Evolutionary conservation across 306 rosid species (phyloP).

Genomic region (Comarum palustre): DNA sequence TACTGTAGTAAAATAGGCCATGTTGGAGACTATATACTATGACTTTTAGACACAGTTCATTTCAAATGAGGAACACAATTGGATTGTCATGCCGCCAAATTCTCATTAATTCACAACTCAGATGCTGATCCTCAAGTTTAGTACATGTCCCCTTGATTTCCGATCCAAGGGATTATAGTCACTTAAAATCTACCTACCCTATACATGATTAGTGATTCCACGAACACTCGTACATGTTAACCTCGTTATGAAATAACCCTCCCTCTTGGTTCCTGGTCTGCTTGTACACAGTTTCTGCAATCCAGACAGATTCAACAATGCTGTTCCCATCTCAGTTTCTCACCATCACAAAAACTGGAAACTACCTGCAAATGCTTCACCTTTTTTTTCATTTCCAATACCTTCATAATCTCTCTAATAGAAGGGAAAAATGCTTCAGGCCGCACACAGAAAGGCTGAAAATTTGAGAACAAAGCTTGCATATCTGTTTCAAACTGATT

Average conservation of each 20-base stretch:
- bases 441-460: slow-evolving; percentile 63
- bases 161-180: not conserved
- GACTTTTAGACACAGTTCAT: no score
- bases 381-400: slow-evolving; percentile 46
- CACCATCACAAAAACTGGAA: not conserved
- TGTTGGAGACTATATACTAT: no score
- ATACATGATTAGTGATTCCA: not conserved
- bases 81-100: not conserved
- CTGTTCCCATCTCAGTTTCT: slow-evolving; percentile 17
- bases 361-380: slow-evolving; percentile 39
- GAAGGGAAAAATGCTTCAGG: slow-evolving; percentile 71
- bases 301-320: slow-evolving; percentile 33
- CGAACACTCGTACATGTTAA: not conserved
- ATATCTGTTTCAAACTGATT: slow-evolving; percentile 55
- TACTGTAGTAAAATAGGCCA: no score
- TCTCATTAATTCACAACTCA: no score
- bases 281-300: not conserved
- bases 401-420: slow-evolving; percentile 47
- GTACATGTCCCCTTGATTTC: not conserved
- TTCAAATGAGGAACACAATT: not conserved
- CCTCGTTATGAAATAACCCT: not conserved
- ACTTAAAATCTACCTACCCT: not conserved
- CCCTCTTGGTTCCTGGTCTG: not conserved
- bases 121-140: not conserved
- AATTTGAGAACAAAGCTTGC: slow-evolving; percentile 52